Evolutionary conservation across 768 basidiomycete genomes (phyloP), one percentile per base, ranked within the genome.

Genomic region (Pluteus cervinus): DNA sequence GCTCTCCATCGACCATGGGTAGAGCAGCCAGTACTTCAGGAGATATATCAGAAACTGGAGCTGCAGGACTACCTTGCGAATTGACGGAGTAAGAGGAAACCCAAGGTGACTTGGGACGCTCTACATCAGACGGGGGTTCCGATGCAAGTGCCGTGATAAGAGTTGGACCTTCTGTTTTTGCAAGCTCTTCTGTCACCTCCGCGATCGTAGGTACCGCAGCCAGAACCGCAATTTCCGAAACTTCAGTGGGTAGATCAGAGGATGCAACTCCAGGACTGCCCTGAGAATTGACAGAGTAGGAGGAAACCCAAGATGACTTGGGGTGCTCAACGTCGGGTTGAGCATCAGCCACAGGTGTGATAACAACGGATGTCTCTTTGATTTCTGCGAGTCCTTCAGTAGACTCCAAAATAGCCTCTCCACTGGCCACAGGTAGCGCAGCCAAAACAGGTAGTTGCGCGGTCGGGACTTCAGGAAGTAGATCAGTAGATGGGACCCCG

Each of bases 31-130:
- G n/a, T n/a, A n/a, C n/a, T n/a, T n/a, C n/a, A n/a, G n/a, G n/a
- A n/a, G n/a, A n/a, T n/a, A 18, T 53, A 33, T 23, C 40, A 30
- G 35, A 39, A 43, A 23, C 33, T 32, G 7, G 51, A 47, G 23
- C 28, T 37, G 29, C 24, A 23, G 55, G 54, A 33, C 55, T 62
- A 17, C 66, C 66, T 43, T 69, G 67, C 14, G 52, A 56, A 22
- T 65, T 61, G 1, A 65, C 63, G 7, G 66, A 66, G 40, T 68
- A 66, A 18, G 66, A 66, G 22, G 63, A 58, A 14, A 61, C 63
- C 65, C 65, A 67, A 4, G 63, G 60, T 3, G 59, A 42, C 16
- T 22, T 38, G 24, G 39, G 41, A 9, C 18, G 33, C 22, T 37
- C 36, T 21, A 15, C n/a, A n/a, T n/a, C n/a, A n/a, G n/a, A n/a